Evolutionary conservation across 129 eudicot species (phyloP), one percentile per base, ranked within the genome.

Genomic region (Artemisia annua): DNA sequence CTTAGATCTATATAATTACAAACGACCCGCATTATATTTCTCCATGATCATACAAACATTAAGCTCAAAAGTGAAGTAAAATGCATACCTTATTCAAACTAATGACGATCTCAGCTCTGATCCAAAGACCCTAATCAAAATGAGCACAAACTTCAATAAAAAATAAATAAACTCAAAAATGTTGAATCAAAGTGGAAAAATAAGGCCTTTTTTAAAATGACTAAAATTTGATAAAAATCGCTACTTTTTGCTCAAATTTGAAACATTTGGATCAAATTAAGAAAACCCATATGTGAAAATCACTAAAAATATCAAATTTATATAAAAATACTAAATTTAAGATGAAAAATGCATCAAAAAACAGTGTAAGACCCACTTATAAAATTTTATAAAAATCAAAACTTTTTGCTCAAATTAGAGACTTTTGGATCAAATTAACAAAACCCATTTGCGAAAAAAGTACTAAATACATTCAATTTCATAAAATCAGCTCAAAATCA

Each of bases 351-450:
- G 3, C 32, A 28, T 30, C 35, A 54, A 77, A 69, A 51, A 76
- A 63, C 72, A 78, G 67, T 62, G 72, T 51, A 28, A 32, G 20
- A 63, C 71, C 76, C 81, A 77, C 81, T 69, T 77, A 63, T 52
- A 39, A 48, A 59, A 16, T 48, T 59, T 44, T 48, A 48, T 49
- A 59, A 18, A 68, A 55, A 26, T 24, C 52, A 55, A 22, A 16
- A 59, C 14, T 6, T 60, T 62, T 20, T 10, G 24, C 48, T 60
- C 65, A 59, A 62, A 20, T 14, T 62, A 14, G 7, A 32, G 7
- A 14, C 67, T 4, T 32, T 30, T 28, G 7, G 10, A 28, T 30
- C 17, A 24, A 61, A 28, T 61, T 12, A 24, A 63, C 11, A 63
- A 35, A 35, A 35, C 15, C 8, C 50, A 56, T 11, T 56, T 18